Conservation (phyloP, 2,329 filamentous ascomycete genomes). For the Arthrobotrys megalospora region DNA sequence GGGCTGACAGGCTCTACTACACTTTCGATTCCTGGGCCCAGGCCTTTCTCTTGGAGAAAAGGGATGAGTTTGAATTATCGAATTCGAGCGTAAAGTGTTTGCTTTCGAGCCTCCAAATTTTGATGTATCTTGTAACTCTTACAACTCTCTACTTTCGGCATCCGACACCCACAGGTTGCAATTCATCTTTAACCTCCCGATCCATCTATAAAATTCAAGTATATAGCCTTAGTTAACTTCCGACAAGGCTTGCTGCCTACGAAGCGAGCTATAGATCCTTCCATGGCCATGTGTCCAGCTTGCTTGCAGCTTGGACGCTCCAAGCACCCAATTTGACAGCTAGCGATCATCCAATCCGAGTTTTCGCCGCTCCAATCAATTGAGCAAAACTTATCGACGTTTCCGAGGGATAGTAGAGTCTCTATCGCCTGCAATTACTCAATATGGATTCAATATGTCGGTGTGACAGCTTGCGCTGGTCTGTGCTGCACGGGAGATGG, state of each 20-base stretch:
- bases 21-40: background rate
- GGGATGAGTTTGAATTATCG: background rate
- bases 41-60: background rate
- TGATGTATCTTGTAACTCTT: background rate
- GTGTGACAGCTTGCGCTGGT: constrained; percentile 12
- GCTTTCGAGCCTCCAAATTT: background rate
- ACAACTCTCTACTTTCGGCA: background rate
- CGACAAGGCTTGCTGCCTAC: constrained; percentile 19
- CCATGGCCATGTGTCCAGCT: background rate
- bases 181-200: background rate
- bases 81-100: background rate
- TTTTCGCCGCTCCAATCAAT: background rate
- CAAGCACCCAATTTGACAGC: background rate
- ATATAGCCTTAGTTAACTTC: background rate
- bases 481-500: background rate
- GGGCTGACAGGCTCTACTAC: background rate
- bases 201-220: background rate
- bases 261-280: background rate
- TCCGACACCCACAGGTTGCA: background rate
- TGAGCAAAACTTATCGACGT: background rate
- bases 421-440: background rate
- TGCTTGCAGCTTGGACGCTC: background rate
- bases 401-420: background rate
- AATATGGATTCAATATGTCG: background rate
- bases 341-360: background rate